A percentile compares a stretch with the other conserved stretches of the same genome.
Evolutionary conservation across 2,329 filamentous ascomycete genomes (phyloP).

Genomic region (Exophiala bonariae): DNA sequence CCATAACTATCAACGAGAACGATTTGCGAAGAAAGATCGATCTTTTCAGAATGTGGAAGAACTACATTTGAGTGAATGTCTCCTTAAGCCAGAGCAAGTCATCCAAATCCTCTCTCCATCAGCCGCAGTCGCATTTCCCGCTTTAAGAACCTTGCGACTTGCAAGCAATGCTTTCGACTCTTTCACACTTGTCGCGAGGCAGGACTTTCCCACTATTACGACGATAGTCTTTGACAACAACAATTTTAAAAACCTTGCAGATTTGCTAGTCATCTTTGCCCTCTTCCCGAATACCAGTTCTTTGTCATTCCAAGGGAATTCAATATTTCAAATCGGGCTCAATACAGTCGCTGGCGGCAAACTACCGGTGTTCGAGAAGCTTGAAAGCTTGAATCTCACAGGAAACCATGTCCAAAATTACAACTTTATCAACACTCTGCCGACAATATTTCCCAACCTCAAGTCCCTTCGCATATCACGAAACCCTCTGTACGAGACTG

Average conservation of each 20-base stretch:
- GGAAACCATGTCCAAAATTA: slow-evolving; percentile 70
- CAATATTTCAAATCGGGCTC: slow-evolving; percentile 48
- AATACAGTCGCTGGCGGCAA: slow-evolving; percentile 30
- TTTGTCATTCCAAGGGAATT: slow-evolving; percentile 72
- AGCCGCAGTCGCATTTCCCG: slow-evolving; percentile 14
- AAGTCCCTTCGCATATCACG: slow-evolving; percentile 75
- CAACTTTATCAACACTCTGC: slow-evolving; percentile 71
- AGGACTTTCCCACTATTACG: slow-evolving; percentile 43
- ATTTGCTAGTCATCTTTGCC: slow-evolving; percentile 53
- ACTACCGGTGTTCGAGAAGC: slow-evolving; percentile 48
- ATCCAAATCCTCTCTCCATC: slow-evolving; percentile 31
- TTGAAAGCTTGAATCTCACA: slow-evolving; percentile 71
- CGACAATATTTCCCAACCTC: slow-evolving; percentile 69
- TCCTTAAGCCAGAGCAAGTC: slow-evolving; percentile 67
- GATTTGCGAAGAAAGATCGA: neutral
- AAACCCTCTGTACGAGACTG: slow-evolving; percentile 76
- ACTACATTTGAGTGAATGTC: slow-evolving; percentile 66
- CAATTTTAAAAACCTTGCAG: slow-evolving; percentile 35
- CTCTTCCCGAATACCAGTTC: slow-evolving; percentile 52
- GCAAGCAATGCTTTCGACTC: slow-evolving; percentile 22
- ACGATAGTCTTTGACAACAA: slow-evolving; percentile 53
- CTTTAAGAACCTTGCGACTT: slow-evolving; percentile 20
- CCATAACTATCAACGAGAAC: slow-evolving; percentile 6
- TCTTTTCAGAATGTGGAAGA: slow-evolving; percentile 48
- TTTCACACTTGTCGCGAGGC: slow-evolving; percentile 4